Evolutionary conservation across 768 basidiomycete genomes (phyloP).

Genomic region (Termitomyces bulborhizus): DNA sequence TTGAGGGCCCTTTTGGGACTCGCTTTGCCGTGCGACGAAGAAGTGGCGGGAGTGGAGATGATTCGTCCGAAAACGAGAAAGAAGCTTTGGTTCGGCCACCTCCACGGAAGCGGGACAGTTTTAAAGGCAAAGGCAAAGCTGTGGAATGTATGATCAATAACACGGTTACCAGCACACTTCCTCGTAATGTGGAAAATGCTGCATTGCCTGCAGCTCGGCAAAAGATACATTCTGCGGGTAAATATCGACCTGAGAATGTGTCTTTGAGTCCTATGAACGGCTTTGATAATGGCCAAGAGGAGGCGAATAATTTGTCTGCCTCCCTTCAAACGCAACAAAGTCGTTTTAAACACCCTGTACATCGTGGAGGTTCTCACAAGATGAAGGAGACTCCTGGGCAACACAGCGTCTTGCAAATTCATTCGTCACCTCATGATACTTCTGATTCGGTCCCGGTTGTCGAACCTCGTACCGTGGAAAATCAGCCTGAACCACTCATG

Average conservation of each 20-base stretch:
- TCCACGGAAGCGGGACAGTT: conserved; percentile 6
- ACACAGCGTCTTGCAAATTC: not conserved
- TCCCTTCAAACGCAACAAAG: not conserved
- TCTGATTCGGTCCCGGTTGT: not conserved
- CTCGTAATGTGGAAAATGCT: not conserved
- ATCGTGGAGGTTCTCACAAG: not conserved
- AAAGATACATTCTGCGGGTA: not conserved
- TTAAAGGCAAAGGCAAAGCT: conserved; percentile 6
- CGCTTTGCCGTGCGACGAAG: conserved; percentile 15
- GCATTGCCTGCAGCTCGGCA: not conserved
- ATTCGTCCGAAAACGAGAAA: conserved; percentile 14
- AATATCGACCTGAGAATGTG: not conserved
- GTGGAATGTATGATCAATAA: not conserved
- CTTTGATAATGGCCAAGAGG: not conserved
- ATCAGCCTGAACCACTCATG: not conserved
- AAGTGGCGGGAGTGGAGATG: not conserved
- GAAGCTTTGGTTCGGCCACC: conserved; percentile 20
- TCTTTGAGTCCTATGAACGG: not conserved
- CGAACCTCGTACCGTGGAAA: not conserved
- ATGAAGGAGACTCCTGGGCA: not conserved
- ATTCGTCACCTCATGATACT: not conserved
- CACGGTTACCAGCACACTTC: not conserved
- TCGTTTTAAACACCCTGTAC: not conserved
- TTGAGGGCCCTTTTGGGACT: conserved; percentile 25
- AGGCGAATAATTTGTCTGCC: not conserved